Evolutionary conservation across 1,284 basidiomycete species (phyloP), one percentile per base, ranked within the genome.

Genomic region (Ceratobasidium sp.): DNA sequence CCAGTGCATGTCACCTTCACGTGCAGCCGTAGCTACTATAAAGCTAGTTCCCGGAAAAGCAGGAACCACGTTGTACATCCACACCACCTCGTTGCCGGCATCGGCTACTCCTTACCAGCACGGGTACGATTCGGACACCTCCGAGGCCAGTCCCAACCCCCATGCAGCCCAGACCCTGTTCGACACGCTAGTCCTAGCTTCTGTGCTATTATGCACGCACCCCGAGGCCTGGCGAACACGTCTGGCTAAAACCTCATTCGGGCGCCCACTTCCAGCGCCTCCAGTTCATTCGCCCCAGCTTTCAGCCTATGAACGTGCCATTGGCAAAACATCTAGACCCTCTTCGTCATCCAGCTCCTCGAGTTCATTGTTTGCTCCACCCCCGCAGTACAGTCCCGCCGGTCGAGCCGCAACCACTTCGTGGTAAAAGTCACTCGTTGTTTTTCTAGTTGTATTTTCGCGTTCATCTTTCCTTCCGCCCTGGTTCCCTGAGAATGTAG

Each of bases 51-150:
- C 60, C 3, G 60, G 60, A 3, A 45, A 32, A 40, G n/a, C 60
- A 20, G 60, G 60, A n/a, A 64, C 60, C 4, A 64, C 60, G 20
- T n/a, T 64, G 25, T 52, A 38, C 31, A 38, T 64, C 6, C 60
- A 64, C 60, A 64, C 60, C 2, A 64, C 45, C 34, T 38, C 60
- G 45, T 27, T 52, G 25, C 60, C 60, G 12, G 45, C 47, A n/a
- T 52, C 60, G 12, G 22, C 45, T 8, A 42, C 20, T 22, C 31
- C 47, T 8, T 60, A 60, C 42, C 20, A 31, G 15, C 57, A 43
- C n/a, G 57, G 57, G 6, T 64, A 64, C 60, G 60, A 64, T 47
- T 64, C 60, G 60, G 60, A 64, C 60, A 52, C 60, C 1, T 64
- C 60, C 45, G 60, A 64, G 34, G 45, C 60, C 22, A 64, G 60